phyloP scores from a whole-genome alignment of 768 basidiomycete genomes.

The Coprinopsis cinerea region DNA sequence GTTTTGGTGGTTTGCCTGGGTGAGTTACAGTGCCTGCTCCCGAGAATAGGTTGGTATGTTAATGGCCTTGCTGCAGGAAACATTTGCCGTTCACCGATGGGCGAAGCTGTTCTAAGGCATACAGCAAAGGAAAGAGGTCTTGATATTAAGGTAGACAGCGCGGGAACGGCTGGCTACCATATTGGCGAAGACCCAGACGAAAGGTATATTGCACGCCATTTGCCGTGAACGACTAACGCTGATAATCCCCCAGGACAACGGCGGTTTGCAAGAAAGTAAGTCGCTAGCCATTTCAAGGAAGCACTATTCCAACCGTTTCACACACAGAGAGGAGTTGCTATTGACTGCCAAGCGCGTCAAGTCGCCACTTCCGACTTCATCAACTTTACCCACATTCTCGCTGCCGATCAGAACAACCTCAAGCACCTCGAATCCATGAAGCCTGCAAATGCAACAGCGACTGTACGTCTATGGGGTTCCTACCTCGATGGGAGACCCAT shows the following conservation, averaged over 20 bases:
- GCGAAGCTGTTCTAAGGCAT: slow-evolving; percentile 77
- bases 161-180: slow-evolving; percentile 83
- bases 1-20: slow-evolving; percentile 74
- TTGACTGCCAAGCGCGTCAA: slow-evolving; percentile 64
- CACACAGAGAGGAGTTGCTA: slow-evolving; percentile 62
- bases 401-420: slow-evolving; percentile 76
- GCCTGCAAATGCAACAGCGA: slow-evolving; percentile 49
- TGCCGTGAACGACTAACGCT: too few relatives aligned
- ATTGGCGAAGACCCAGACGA: slow-evolving; percentile 79
- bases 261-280: slow-evolving; percentile 66
- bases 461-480: slow-evolving; percentile 75
- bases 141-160: slow-evolving; percentile 71
- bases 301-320: neutral
- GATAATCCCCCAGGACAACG: slow-evolving; percentile 45
- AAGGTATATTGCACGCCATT: too few relatives aligned
- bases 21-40: slow-evolving; percentile 13
- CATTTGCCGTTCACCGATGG: slow-evolving; percentile 90
- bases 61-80: slow-evolving; percentile 43
- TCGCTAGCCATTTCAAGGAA: neutral
- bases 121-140: slow-evolving; percentile 61
- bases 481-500: slow-evolving; percentile 69
- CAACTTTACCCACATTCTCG: slow-evolving; percentile 78
- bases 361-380: slow-evolving; percentile 63
- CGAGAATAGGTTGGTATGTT: slow-evolving; percentile 1
- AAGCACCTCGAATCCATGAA: slow-evolving; percentile 49